Conservation (phyloP, 495 filamentous ascomycete species). For the Talaromyces nanjingensis region DNA sequence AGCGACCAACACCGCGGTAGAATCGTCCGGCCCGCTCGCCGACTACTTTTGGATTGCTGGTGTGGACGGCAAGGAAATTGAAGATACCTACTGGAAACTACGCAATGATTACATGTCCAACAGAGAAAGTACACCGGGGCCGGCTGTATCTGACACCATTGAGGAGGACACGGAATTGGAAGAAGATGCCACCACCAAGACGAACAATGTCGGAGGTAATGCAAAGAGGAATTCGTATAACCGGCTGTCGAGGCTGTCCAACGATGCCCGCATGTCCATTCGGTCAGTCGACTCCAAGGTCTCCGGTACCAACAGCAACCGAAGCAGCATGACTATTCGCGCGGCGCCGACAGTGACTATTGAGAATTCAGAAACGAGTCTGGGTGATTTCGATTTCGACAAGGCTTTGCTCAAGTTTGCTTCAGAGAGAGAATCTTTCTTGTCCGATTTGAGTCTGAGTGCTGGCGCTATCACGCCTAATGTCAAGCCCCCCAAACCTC, state of each 20-base stretch:
- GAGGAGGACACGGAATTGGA: slow-evolving; percentile 71
- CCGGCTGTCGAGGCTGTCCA: slow-evolving; percentile 56
- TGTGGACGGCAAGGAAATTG: slow-evolving; percentile 60
- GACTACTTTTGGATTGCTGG: slow-evolving; percentile 99
- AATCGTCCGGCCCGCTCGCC: slow-evolving; percentile 72
- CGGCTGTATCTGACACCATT: slow-evolving; percentile 67
- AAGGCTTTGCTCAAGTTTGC: slow-evolving; percentile 89
- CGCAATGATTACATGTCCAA: slow-evolving; percentile 49
- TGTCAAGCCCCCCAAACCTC: slow-evolving; percentile 59
- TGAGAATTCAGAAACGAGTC: slow-evolving; percentile 21
- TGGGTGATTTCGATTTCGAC: slow-evolving; percentile 82
- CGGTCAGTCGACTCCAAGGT: slow-evolving; percentile 51
- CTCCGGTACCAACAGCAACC: slow-evolving; percentile 66
- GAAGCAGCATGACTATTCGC: slow-evolving; percentile 82
- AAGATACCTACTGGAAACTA: slow-evolving; percentile 35
- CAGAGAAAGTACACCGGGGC: slow-evolving; percentile 36
- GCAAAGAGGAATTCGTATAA: slow-evolving; percentile 58
- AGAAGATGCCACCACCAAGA: slow-evolving; percentile 33
- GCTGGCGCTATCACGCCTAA: slow-evolving; percentile 73
- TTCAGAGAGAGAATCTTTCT: slow-evolving; percentile 83
- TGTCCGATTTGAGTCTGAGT: slow-evolving; percentile 86
- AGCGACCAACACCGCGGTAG: slow-evolving; percentile 21
- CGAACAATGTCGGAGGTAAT: slow-evolving; percentile 40
- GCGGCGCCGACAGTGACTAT: slow-evolving; percentile 28
- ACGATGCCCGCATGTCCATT: slow-evolving; percentile 58